phyloP scores from a whole-genome alignment of 2,329 filamentous ascomycete genomes.

The Microdochium bolleyi region DNA sequence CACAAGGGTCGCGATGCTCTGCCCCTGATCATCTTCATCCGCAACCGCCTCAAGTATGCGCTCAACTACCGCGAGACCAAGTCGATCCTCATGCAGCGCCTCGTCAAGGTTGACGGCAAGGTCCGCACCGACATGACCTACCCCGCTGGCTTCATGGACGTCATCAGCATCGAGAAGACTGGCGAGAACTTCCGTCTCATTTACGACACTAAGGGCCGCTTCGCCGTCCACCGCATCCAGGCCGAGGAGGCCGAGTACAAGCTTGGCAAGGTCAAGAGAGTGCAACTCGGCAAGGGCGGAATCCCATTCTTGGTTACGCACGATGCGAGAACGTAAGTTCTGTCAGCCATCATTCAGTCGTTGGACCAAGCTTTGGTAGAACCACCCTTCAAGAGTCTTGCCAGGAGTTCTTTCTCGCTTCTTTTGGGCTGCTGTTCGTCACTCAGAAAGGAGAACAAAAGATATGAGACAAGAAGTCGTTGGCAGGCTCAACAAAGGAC shows the following conservation, averaged over 20 bases:
- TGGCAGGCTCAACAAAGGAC: not conserved
- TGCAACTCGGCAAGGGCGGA: conserved; percentile 97
- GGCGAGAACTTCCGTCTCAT: conserved; percentile 99
- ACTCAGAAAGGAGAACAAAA: conserved; percentile 1
- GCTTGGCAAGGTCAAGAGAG: conserved; percentile 99
- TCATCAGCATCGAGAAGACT: conserved; percentile 99
- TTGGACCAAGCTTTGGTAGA: conserved; percentile 98
- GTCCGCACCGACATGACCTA: conserved; percentile 98
- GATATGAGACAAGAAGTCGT: conserved; percentile 3
- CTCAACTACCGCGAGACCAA: conserved; percentile 97
- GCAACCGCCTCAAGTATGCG: conserved; percentile 96
- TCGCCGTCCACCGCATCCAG: conserved; percentile 99
- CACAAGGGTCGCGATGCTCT: conserved; percentile 99
- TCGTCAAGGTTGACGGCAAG: conserved; percentile 99
- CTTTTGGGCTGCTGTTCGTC: conserved; percentile 4
- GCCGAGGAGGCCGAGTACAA: conserved; percentile 99
- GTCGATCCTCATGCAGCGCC: conserved; percentile 98
- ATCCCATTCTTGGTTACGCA: conserved; percentile 99
- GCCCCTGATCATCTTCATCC: conserved; percentile 97
- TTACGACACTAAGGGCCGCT: conserved; percentile 99
- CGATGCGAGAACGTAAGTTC: conserved; percentile 99
- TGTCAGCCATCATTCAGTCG: conserved; percentile 98
- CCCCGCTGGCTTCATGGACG: conserved; percentile 98
- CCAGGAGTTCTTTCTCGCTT: conserved; percentile 7
- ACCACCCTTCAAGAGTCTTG: conserved; percentile 28